Evolutionary conservation across 2,329 filamentous ascomycete genomes (phyloP), one percentile per base, ranked within the genome.

Genomic region (Alternaria tenuissima): DNA sequence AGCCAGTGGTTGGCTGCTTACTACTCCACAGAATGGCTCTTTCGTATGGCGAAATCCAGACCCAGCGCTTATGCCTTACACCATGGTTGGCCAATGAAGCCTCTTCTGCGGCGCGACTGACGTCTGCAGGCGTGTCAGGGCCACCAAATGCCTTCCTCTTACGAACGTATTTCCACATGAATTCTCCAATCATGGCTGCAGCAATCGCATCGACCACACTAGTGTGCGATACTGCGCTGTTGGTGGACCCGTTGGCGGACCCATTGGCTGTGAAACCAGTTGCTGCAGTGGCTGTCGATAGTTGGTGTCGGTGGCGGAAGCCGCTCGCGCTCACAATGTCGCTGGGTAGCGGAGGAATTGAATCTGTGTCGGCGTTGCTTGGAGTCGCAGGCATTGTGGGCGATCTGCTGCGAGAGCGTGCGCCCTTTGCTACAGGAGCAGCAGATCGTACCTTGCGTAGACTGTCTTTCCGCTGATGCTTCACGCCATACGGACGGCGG

Each of bases 21-120:
- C 91, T 96, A 79, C 94, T 97, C 95, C 95, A 99, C 78, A 99
- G 92, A 61, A 99, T 94, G 12, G 94, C 91, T 64, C 94, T 87
- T 80, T 99, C 95, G 74, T 99, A 98, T 3, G 95, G 95, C 18
- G 94, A 95, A 64, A 99, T 86, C 95, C 95, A 99, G 2, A 99
- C 95, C 95, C 95, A 99, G 77, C 95, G 87, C 81, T 94, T 97
- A 78, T 99, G 95, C 30, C 95, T 82, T 5, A 86, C 91, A 66
- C 88, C 88, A 69, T 86, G 88, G 65, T 83, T 85, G 89, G 78
- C 91, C 89, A 72, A 93, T 89, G 75, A 71, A 36, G 86, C 85
- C 61, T 84, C 86, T 66, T 85, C 87, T 24, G 82, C 84, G 32
- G 78, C 72, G 44, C 85, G 83, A 74, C 83, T 84, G 42, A 86